Conservation (phyloP, 2,329 filamentous ascomycete species). For the Neopestalotiopsis sp. region DNA sequence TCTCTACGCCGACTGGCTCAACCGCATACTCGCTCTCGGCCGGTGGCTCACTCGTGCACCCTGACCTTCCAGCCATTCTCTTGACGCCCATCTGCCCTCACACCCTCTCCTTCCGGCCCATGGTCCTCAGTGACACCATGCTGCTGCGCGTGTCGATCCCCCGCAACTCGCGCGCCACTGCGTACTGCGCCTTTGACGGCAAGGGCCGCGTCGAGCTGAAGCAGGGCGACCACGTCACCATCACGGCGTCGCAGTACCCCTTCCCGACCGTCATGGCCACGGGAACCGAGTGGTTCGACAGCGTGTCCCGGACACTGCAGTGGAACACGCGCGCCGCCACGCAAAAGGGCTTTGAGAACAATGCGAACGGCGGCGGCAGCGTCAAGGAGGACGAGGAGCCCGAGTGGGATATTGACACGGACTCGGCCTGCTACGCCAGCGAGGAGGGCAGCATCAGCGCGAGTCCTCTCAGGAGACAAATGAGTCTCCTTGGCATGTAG, state of each 20-base stretch:
- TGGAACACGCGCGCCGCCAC: conserved; percentile 95
- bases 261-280: conserved; percentile 95
- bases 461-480: conserved; percentile 73
- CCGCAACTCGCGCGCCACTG: conserved; percentile 83
- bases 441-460: conserved; percentile 73
- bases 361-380: conserved; percentile 43
- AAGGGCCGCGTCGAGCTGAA: conserved; percentile 93
- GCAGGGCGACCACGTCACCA: conserved; percentile 94
- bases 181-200: conserved; percentile 97
- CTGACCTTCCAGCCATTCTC: conserved; percentile 94
- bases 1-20: conserved; percentile 92
- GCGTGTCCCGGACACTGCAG: conserved; percentile 85
- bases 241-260: conserved; percentile 93
- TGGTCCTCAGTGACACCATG: conserved; percentile 96
- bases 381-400: conserved; percentile 60
- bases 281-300: conserved; percentile 95
- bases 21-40: conserved; percentile 97
- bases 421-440: conserved; percentile 73
- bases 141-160: conserved; percentile 89
- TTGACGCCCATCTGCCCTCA: conserved; percentile 98
- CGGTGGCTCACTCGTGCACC: conserved; percentile 93
- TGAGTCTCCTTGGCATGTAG: conserved; percentile 73
- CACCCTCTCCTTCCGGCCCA: conserved; percentile 94
- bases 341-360: conserved; percentile 84
- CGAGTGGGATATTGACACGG: conserved; percentile 95